Conservation (phyloP, 23 red algal species). For the Gracilaria domingensis region DNA sequence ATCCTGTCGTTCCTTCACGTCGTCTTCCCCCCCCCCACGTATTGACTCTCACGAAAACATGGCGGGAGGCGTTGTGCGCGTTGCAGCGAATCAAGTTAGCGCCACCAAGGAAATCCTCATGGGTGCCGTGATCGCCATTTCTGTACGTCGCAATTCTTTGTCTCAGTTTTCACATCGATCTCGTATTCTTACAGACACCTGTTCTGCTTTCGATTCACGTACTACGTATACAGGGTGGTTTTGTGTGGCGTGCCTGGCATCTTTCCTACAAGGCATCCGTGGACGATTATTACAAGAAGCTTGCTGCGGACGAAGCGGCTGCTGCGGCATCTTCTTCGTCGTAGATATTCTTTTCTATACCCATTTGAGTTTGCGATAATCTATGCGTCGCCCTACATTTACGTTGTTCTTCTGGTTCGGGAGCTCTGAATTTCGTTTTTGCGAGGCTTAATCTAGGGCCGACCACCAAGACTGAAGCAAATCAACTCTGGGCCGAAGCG, state of each 20-base stretch:
- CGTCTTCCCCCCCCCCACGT: not conserved
- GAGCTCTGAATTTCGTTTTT: too few species aligned
- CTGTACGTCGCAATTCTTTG: constrained; percentile 42
- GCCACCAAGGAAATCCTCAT: constrained; percentile 65
- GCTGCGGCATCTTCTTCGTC: constrained; percentile 25
- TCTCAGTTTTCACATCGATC: not conserved
- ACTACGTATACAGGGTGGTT: constrained; percentile 25
- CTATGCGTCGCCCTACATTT: not conserved
- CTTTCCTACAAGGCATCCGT: constrained; percentile 67
- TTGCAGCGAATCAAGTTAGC: constrained; percentile 58
- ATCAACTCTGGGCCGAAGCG: too few species aligned
- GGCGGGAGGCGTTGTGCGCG: constrained; percentile 48
- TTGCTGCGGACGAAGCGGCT: constrained; percentile 37
- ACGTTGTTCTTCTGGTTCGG: too few species aligned
- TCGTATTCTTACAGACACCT: not conserved
- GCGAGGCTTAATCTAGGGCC: too few species aligned
- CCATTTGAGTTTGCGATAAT: not conserved
- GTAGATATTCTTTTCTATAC: not conserved
- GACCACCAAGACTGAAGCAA: too few species aligned
- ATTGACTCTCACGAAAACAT: constrained; percentile 4
- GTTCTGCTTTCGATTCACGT: not conserved
- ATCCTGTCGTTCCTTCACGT: not conserved
- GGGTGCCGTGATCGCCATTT: constrained; percentile 45
- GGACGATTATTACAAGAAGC: constrained; percentile 70
- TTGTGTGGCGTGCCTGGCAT: constrained; percentile 75